These are phyloP conservation scores for Populus hybrid DNA, from an alignment of 441 rosid genomes.

Conservation along the genomic window DNA sequence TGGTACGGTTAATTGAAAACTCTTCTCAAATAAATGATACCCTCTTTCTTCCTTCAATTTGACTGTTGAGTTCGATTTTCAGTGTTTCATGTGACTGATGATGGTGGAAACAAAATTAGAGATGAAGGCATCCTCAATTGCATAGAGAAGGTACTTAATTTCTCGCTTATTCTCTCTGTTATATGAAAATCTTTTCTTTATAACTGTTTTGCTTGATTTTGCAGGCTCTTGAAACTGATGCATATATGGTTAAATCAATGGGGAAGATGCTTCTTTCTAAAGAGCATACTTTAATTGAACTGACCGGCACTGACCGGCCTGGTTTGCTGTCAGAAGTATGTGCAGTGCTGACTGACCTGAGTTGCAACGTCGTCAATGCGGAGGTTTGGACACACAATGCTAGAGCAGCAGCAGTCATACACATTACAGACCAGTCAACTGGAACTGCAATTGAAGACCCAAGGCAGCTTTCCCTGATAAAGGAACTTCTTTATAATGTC, in stretches of 20 bases:
- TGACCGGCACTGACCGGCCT: slow-evolving; percentile 79
- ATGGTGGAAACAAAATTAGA: slow-evolving; percentile 70
- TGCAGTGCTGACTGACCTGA: slow-evolving; percentile 47
- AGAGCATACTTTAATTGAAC: slow-evolving; percentile 83
- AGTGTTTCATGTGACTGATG: slow-evolving; percentile 80
- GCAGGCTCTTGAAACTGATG: neutral
- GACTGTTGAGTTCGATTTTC: slow-evolving; percentile 8
- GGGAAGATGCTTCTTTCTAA: slow-evolving; percentile 73
- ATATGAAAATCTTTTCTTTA: no score
- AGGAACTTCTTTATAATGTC: slow-evolving; percentile 64
- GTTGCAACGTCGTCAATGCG: slow-evolving; percentile 77
- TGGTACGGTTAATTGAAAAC: slow-evolving; percentile 36
- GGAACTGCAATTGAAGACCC: slow-evolving; percentile 60
- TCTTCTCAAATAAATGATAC: neutral
- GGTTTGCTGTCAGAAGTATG: slow-evolving; percentile 58
- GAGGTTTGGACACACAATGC: slow-evolving; percentile 96
- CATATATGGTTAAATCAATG: slow-evolving; percentile 38
- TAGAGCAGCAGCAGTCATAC: slow-evolving; percentile 87
- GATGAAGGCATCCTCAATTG: slow-evolving; percentile 34
- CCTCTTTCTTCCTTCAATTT: no score
- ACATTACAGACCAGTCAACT: slow-evolving; percentile 67
- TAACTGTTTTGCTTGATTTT: no score
- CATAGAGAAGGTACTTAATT: no score
- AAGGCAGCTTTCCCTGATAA: slow-evolving; percentile 50
- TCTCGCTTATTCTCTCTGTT: no score